Percentiles rank a stretch among this genome's conserved stretches.
Evolutionary conservation across 2,329 filamentous ascomycete species (phyloP).

Genomic region (Periconia digitata): DNA sequence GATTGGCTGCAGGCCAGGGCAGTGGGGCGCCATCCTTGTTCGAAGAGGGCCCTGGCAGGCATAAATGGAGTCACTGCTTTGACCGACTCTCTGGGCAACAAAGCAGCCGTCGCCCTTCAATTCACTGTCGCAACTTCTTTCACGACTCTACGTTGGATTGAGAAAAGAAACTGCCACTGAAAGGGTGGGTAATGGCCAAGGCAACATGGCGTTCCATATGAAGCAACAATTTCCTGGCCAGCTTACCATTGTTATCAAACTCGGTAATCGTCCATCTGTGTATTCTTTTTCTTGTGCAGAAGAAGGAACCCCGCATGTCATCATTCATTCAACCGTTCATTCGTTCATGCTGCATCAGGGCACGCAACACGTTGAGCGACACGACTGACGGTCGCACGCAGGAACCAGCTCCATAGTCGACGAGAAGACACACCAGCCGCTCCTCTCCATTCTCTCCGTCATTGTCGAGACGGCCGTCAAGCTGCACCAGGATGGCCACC

Average conservation of each 20-base stretch:
- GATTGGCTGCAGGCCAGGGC: slow-evolving; percentile 11
- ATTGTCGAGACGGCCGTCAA: slow-evolving; percentile 94
- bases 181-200: background rate
- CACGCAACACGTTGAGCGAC: slow-evolving; percentile 8
- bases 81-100: background rate
- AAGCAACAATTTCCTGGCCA: slow-evolving; percentile 55
- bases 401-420: slow-evolving; percentile 99
- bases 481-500: slow-evolving; percentile 86
- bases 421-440: slow-evolving; percentile 89
- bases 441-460: slow-evolving; percentile 84
- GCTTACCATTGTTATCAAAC: slow-evolving; percentile 81
- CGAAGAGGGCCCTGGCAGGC: background rate
- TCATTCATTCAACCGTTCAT: too few species aligned
- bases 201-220: slow-evolving; percentile 37
- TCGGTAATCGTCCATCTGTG: slow-evolving; percentile 59
- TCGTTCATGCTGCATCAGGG: too few species aligned
- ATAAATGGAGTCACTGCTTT: slow-evolving; percentile 7
- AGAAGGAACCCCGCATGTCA: slow-evolving; percentile 13
- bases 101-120: background rate
- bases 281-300: slow-evolving; percentile 25
- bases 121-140: background rate
- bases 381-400: slow-evolving; percentile 48
- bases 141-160: background rate
- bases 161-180: background rate
- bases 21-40: slow-evolving; percentile 2